A percentile compares a stretch with the other conserved stretches of the same genome.
Evolutionary conservation across 352 stramenopile genomes (phyloP).

Genomic region (Phytophthora megakarya): DNA sequence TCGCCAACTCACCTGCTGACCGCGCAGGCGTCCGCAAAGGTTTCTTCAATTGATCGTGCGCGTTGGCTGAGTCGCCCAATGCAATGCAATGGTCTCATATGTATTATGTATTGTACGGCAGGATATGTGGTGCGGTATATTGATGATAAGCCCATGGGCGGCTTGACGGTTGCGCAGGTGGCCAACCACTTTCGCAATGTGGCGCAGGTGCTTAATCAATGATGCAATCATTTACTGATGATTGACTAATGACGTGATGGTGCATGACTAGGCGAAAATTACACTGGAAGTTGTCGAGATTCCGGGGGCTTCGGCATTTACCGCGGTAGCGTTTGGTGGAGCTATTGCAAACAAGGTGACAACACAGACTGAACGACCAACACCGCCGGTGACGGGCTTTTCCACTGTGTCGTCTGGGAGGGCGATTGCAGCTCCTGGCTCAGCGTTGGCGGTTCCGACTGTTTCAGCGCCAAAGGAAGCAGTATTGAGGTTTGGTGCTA

Average conservation of each 20-base stretch:
- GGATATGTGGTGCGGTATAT: constrained; percentile 51
- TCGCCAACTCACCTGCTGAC: constrained; percentile 55
- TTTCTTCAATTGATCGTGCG: constrained; percentile 23
- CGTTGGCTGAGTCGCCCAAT: constrained; percentile 3
- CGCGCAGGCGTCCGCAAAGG: constrained; percentile 60
- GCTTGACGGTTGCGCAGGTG: constrained; percentile 42
- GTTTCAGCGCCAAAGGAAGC: constrained; percentile 19
- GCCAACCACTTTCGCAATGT: constrained; percentile 53
- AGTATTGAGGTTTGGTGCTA: constrained; percentile 15
- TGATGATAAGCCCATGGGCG: constrained; percentile 40
- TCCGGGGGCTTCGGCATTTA: constrained; percentile 9
- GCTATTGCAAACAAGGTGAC: background rate
- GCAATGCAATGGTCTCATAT: background rate
- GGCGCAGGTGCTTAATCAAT: constrained; percentile 21
- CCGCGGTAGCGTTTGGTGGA: constrained; percentile 7
- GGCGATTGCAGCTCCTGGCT: constrained; percentile 40
- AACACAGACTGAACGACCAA: background rate
- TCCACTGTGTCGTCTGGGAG: constrained; percentile 25
- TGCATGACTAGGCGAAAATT: constrained; percentile 23
- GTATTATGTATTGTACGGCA: constrained; percentile 14
- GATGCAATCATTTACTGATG: background rate
- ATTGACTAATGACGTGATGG: constrained; percentile 8
- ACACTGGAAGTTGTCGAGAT: constrained; percentile 34
- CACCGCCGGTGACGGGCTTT: constrained; percentile 6
- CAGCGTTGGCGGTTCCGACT: constrained; percentile 26